Evolutionary conservation across 208 protist species (phyloP), one percentile per base, ranked within the genome.

Genomic region (Crithidia brevicula): DNA sequence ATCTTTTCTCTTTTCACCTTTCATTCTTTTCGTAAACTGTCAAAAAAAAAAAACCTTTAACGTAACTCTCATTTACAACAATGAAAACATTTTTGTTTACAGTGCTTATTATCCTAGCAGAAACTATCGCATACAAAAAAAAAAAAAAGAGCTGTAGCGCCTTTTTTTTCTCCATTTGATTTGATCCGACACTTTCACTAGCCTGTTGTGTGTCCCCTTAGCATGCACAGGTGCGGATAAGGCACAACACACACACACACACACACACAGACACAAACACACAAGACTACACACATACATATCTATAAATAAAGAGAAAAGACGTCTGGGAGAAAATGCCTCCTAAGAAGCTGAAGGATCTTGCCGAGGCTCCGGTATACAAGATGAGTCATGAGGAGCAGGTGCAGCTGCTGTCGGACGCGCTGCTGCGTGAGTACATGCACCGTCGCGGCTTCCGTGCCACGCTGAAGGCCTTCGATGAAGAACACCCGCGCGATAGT

Each of bases 361-460:
- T 85, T 0, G 46, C 72, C 22, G 71, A 82, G 36, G 74, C 85
- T 1, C 85, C 87, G 1, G 87, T 93, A 15, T 85, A 88, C 46
- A 67, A 30, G 20, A 87, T 94, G 86, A 34, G 72, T 15, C 87
- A 94, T 42, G 87, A 92, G 58, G 68, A 89, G 60, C 93, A 97
- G 66, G 88, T 96, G 57, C 79, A 83, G 45, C 82, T 95, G 1
- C 86, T 97, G 6, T 86, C 85, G 11, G 81, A 96, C 38, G 93
- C 89, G 10, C 74, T 97, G 31, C 79, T 97, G 56, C 81, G 93
- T 4, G 93, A 97, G 75, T 97, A 94, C 78, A 97, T 97, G 93
- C 93, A 97, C 67, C 87, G 83, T 15, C 79, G 84, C 22, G 89
- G 88, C 53, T 97, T 92, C 51, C 56, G 77, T 8, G 81, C 79